Conservation (phyloP, 305 asterid species). For the Fraxinus velutina region DNA sequence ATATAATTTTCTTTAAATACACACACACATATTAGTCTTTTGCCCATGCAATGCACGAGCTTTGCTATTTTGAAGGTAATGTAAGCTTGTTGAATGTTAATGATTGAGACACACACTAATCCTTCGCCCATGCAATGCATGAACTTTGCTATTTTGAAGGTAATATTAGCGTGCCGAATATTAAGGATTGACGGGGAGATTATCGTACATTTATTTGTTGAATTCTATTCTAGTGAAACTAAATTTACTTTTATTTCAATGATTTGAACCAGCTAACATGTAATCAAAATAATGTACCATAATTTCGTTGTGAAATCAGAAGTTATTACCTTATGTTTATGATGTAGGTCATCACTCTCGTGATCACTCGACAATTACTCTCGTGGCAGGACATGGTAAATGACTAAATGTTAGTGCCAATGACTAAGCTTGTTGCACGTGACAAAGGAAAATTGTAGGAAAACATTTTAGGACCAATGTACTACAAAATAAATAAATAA, state of each 20-base stretch:
- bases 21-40: too few species aligned
- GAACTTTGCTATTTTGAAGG: too few species aligned
- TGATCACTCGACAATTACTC: conserved; percentile 41
- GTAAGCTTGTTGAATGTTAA: too few species aligned
- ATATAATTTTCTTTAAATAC: too few species aligned
- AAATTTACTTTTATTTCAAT: not conserved
- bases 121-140: too few species aligned
- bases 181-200: too few species aligned
- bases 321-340: conserved; percentile 42
- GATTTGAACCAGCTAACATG: not conserved
- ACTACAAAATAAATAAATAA: not conserved
- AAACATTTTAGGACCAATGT: not conserved
- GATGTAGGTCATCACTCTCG: conserved; percentile 24
- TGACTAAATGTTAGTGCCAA: conserved; percentile 4
- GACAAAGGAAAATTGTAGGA: not conserved
- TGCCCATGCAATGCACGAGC: too few species aligned
- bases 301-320: not conserved
- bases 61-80: too few species aligned
- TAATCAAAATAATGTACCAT: too few species aligned
- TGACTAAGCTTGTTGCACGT: conserved; percentile 17
- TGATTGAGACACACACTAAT: too few species aligned
- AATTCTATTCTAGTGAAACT: not conserved
- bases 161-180: too few species aligned
- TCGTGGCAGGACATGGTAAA: conserved; percentile 52
- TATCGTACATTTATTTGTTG: too few species aligned